Conservation (phyloP, 2,329 filamentous ascomycete genomes). For the Ascochyta rabiei region DNA sequence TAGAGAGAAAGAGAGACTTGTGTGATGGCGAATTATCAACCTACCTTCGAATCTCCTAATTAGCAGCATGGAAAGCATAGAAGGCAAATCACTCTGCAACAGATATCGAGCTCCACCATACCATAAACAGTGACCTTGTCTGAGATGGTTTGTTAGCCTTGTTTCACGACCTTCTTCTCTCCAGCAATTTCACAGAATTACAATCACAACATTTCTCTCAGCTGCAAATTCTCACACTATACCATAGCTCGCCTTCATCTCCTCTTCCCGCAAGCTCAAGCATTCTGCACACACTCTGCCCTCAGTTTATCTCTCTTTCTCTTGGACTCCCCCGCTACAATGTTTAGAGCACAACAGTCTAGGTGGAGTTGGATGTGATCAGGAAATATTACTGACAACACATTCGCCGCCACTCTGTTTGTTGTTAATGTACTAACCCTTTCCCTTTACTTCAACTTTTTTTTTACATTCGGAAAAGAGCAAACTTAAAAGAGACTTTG, state of each 20-base stretch:
- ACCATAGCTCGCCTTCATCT: too few species aligned
- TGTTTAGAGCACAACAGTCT: not conserved
- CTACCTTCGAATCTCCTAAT: not conserved
- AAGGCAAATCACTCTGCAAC: not conserved
- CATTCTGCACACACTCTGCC: not conserved
- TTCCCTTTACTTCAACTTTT: too few species aligned
- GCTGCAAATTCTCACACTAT: not conserved
- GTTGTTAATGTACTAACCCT: too few species aligned
- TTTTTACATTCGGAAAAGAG: too few species aligned
- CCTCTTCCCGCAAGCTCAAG: not conserved
- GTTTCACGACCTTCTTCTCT: not conserved
- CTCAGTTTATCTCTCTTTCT: not conserved
- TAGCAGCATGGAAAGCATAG: not conserved
- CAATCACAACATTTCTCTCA: not conserved
- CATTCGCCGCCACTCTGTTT: not conserved
- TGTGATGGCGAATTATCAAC: not conserved
- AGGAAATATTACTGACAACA: not conserved
- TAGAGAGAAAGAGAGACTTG: not conserved
- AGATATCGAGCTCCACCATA: not conserved
- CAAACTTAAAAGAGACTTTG: too few species aligned
- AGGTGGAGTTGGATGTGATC: not conserved
- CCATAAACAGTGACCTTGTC: not conserved
- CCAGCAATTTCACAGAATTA: not conserved
- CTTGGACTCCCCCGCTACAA: not conserved
- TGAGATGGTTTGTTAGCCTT: not conserved